Conservation (phyloP, 352 stramenopile species). For the Pythium pectinolyticum region DNA sequence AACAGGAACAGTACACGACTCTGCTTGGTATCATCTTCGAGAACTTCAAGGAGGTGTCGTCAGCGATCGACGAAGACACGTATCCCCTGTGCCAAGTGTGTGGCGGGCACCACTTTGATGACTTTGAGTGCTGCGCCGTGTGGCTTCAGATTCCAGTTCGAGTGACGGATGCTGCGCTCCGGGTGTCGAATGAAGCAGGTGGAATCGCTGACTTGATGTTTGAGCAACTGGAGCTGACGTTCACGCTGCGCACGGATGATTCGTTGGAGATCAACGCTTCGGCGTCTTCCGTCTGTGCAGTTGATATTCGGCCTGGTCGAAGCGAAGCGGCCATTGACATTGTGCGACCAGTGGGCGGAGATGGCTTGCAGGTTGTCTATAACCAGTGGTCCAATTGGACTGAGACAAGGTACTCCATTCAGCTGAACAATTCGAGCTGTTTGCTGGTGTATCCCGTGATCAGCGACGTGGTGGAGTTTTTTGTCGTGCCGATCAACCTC, state of each 20-base stretch:
- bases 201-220: slow-evolving; percentile 72
- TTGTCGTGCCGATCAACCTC: slow-evolving; percentile 53
- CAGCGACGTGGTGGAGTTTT: slow-evolving; percentile 63
- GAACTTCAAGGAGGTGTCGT: slow-evolving; percentile 83
- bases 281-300: slow-evolving; percentile 52
- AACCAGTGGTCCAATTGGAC: slow-evolving; percentile 79
- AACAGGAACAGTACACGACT: slow-evolving; percentile 62
- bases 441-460: slow-evolving; percentile 73
- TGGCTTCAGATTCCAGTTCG: slow-evolving; percentile 83
- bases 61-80: slow-evolving; percentile 76
- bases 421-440: slow-evolving; percentile 78
- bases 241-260: slow-evolving; percentile 81
- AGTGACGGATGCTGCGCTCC: slow-evolving; percentile 71
- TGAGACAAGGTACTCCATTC: slow-evolving; percentile 65
- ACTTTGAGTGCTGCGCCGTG: slow-evolving; percentile 64
- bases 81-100: slow-evolving; percentile 69
- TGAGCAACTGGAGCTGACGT: slow-evolving; percentile 78
- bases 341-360: slow-evolving; percentile 62
- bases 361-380: slow-evolving; percentile 77
- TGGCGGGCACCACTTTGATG: slow-evolving; percentile 62
- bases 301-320: slow-evolving; percentile 60
- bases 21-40: slow-evolving; percentile 85
- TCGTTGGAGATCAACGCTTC: slow-evolving; percentile 69
- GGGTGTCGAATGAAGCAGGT: slow-evolving; percentile 59
- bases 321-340: slow-evolving; percentile 65